Base-by-base conservation (phyloP, 2,329 filamentous ascomycete genomes). In the Ophiostoma himal-ulmi region DNA sequence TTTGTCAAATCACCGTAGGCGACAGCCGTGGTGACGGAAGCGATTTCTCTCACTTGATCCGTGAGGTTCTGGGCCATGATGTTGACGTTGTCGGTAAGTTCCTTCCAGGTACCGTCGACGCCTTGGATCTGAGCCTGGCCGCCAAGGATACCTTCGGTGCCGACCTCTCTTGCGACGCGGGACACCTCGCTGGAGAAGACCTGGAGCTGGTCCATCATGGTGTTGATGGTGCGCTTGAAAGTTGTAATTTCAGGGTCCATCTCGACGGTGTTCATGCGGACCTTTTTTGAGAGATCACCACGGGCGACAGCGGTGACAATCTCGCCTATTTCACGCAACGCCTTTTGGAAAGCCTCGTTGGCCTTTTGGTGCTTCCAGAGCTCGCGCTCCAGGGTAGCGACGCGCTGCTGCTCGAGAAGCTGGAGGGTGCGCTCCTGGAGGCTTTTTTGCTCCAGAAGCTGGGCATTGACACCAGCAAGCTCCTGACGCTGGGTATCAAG, bases 191-290 rank as follows among this genome's bases (percentile, higher is more conserved):
- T 96, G 74, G 94, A 94, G 80, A 98, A 98, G 72, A 96, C 92
- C 78, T 97, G 94, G 72, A 98, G 85, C 80, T 97, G 94, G 78
- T 98, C 94, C 88, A 98, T 96, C 94, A 98, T 98, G 75, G 92
- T 96, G 79, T 98, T 98, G 82, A 98, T 98, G 73, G 94, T 97
- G 76, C 93, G 90, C 82, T 98, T 98, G 84, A 98, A 98, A 11
- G 93, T 94, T 37, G 93, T 95, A 77, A 98, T 98, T 84, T 98
- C 94, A 37, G 94, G 93, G 84, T 98, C 94, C 90, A 97, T 95
- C 82, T 98, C 94, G 75, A 96, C 90, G 4, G 92, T 91, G 78
- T 97, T 95, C 79, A 98, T 96, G 77, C 94, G 88, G 73, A 97
- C 94, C 82, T 97, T 96, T 84, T 97, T 97, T 79, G 93, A 97